Percentiles rank a stretch among this genome's conserved stretches.
Conservation (phyloP, 2,329 filamentous ascomycete species). For the Aureobasidium lini region DNA sequence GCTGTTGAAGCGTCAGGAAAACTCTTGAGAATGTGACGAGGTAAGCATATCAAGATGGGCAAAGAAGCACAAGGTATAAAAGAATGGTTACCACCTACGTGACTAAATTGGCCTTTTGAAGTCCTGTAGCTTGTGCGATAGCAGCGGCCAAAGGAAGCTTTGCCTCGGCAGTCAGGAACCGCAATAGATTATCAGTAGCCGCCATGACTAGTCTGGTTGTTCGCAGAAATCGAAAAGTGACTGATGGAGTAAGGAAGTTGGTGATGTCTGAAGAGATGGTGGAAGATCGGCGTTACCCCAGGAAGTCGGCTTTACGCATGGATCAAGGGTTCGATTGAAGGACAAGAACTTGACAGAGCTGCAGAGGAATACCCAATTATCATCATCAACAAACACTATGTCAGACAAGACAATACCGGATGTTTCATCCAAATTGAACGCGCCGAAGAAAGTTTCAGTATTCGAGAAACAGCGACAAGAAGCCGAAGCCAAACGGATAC, state of each 20-base stretch:
- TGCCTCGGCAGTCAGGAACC: conserved; percentile 52
- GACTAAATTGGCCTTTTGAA: conserved; percentile 43
- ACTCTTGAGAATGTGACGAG: neutral
- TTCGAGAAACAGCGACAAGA: conserved; percentile 87
- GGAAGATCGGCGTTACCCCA: neutral
- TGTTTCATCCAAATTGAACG: conserved; percentile 51
- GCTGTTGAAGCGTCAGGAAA: conserved; percentile 21
- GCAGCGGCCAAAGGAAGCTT: conserved; percentile 49
- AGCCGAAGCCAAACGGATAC: conserved; percentile 75
- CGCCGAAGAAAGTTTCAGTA: conserved; percentile 72
- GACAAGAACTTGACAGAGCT: neutral
- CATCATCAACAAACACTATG: neutral
- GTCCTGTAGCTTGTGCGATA: conserved; percentile 47
- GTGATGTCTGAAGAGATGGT: neutral
- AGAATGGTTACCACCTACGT: conserved; percentile 38
- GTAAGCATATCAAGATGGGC: neutral
- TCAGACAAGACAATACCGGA: conserved; percentile 9
- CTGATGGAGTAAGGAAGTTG: neutral
- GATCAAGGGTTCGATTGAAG: conserved; percentile 13
- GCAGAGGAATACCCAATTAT: neutral
- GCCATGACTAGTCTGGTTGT: neutral
- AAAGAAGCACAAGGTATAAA: neutral
- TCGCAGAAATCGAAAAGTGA: too few species aligned
- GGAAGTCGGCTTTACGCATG: conserved; percentile 18
- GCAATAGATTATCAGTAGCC: conserved; percentile 33